Base-by-base conservation (phyloP, 2,329 filamentous ascomycete species). In the Claviceps capensis region DNA sequence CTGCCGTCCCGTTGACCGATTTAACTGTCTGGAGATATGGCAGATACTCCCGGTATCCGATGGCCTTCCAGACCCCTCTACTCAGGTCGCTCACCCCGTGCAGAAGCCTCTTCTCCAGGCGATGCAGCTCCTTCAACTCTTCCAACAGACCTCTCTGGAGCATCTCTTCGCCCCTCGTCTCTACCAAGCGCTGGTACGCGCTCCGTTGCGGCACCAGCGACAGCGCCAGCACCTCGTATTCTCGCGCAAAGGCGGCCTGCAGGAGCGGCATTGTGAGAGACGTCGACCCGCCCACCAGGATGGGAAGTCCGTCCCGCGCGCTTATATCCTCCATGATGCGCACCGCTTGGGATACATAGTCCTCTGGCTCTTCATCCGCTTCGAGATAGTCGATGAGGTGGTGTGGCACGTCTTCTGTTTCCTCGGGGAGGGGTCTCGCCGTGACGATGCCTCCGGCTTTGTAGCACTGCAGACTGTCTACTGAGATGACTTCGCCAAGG, bases 401-500 rank as follows among this genome's bases (percentile, higher is more conserved):
- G 30, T 50, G 49, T 4, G 49, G 42, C 7, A 50, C 42, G 5
- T 16, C 49, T 5, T 19, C 17, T 19, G 16, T 50, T n/a, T 50
- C 49, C 34, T 50, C 42, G 9, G 49, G 42, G 11, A 13, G 6
- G 14, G 49, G 49, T 13, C 34, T 38, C 16, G 49, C 49, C 11
- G 49, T 50, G 30, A 40, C 5, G 17, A 50, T 46, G 2, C 14
- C 26, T 6, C 49, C 49, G 3, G 42, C 42, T 14, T 50, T 50
- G 42, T 50, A 50, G 42, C 49, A 50, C 19, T 50, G 49, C 19
- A 50, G 34, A n/a, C 49, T 50, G 34, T 50, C 49, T 17, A 50
- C 42, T 6, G 49, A 50, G 42, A 50, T 38, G 30, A 50, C 49
- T 42, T 50, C 49, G 34, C 49, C 49, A 1, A 40, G 26, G 17